A percentile compares a stretch with the other conserved stretches of the same genome.
Conservation (phyloP, 495 filamentous ascomycete genomes). For the Cryomyces antarcticus region DNA sequence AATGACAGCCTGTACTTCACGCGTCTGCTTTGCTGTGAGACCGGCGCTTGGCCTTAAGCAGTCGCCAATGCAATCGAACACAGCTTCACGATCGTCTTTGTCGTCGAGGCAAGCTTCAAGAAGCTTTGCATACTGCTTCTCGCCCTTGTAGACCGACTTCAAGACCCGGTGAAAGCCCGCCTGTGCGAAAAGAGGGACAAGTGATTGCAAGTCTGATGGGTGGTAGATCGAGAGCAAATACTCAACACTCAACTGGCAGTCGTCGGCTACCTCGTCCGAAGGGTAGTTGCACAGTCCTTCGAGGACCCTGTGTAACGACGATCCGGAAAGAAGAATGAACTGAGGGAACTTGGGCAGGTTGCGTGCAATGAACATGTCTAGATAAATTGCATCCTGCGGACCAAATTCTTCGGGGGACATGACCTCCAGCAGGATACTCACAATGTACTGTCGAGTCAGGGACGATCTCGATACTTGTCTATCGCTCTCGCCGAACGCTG, state of each 20-base stretch:
- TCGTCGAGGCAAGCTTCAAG: conserved; percentile 76
- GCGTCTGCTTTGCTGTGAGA: conserved; percentile 50
- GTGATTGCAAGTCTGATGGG: conserved; percentile 52
- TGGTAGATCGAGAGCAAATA: conserved; percentile 88
- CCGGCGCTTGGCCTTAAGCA: conserved; percentile 55
- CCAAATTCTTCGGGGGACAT: conserved; percentile 57
- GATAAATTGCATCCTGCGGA: conserved; percentile 69
- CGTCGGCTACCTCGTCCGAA: conserved; percentile 60
- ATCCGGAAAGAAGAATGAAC: conserved; percentile 77
- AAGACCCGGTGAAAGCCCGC: conserved; percentile 86
- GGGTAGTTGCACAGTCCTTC: conserved; percentile 70
- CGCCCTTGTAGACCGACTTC: conserved; percentile 66
- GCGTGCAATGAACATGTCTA: conserved; percentile 94
- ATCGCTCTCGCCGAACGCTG: not conserved
- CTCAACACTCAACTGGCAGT: conserved; percentile 88
- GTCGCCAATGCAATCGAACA: conserved; percentile 66
- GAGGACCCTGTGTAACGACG: conserved; percentile 62
- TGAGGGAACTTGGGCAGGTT: conserved; percentile 94
- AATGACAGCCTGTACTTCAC: conserved; percentile 55
- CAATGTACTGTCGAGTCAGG: conserved; percentile 74
- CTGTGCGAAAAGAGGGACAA: conserved; percentile 58
- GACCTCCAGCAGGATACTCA: conserved; percentile 73
- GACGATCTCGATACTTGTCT: conserved; percentile 36
- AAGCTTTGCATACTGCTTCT: conserved; percentile 62
- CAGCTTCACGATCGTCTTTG: conserved; percentile 41